Evolutionary conservation across 257 asterid species (phyloP).

Genomic region (Catharanthus roseus): DNA sequence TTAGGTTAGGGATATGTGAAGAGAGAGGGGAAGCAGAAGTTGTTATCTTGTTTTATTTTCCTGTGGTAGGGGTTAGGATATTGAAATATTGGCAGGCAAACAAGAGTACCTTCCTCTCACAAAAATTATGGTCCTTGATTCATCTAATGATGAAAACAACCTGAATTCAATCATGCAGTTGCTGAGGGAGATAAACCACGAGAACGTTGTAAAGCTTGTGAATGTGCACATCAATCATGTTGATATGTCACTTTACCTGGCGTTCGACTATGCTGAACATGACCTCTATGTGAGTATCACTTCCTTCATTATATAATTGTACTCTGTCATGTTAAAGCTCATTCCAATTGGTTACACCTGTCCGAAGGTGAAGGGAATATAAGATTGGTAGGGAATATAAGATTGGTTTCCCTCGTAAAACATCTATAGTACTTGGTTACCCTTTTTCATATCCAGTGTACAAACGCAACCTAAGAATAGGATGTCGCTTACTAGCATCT

Average conservation of each 20-base stretch:
- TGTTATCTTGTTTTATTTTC: too few species aligned
- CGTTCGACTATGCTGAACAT: constrained; percentile 96
- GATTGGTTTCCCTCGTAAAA: background rate
- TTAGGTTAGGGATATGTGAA: background rate
- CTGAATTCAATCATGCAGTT: constrained; percentile 44
- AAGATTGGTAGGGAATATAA: background rate
- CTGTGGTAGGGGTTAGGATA: too few species aligned
- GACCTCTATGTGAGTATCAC: constrained; percentile 83
- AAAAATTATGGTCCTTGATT: background rate
- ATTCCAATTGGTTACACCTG: background rate
- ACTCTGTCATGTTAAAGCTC: background rate
- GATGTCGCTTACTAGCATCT: background rate
- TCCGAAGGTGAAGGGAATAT: background rate
- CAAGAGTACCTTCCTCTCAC: background rate
- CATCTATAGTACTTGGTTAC: too few species aligned
- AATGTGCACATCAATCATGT: constrained; percentile 91
- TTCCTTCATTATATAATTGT: constrained; percentile 13
- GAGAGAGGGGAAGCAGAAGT: background rate
- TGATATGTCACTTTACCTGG: constrained; percentile 93
- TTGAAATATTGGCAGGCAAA: background rate
- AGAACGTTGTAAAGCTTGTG: constrained; percentile 91
- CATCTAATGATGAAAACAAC: background rate
- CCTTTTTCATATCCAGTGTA: background rate
- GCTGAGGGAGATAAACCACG: constrained; percentile 94
- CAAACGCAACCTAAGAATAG: background rate